phyloP scores from a whole-genome alignment of 768 basidiomycete species.

The Lactarius trivialis region DNA sequence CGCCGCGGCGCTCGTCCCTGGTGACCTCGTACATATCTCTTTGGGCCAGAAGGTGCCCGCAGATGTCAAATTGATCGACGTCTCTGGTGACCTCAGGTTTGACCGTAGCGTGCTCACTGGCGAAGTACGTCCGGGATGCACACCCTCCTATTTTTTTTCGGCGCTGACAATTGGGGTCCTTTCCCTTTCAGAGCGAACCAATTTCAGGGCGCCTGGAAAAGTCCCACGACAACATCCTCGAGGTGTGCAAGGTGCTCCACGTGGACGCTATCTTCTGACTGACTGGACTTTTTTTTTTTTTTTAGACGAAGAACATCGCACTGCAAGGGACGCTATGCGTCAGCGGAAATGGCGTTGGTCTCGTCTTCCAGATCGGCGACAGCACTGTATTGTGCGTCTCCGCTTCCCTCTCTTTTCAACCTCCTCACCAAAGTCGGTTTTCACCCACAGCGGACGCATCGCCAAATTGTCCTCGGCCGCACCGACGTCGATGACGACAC shows the following conservation, averaged over 20 bases:
- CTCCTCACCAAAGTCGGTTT: slow-evolving; percentile 5
- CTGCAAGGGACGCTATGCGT: slow-evolving; percentile 50
- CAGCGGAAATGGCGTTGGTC: slow-evolving; percentile 42
- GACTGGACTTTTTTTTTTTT: slow-evolving; percentile 26
- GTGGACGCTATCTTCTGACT: background rate
- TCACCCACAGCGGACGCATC: slow-evolving; percentile 31
- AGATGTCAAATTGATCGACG: slow-evolving; percentile 57
- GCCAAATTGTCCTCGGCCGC: slow-evolving; percentile 33
- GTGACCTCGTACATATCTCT: slow-evolving; percentile 56
- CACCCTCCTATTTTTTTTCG: slow-evolving; percentile 14
- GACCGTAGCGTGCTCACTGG: slow-evolving; percentile 64
- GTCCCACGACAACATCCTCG: slow-evolving; percentile 30
- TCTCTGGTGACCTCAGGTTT: slow-evolving; percentile 50
- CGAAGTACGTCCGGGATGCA: slow-evolving; percentile 35
- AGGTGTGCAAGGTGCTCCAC: slow-evolving; percentile 2
- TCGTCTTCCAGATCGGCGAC: slow-evolving; percentile 46
- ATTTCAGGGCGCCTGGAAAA: slow-evolving; percentile 24
- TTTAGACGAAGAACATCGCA: slow-evolving; percentile 51
- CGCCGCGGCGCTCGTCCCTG: slow-evolving; percentile 58
- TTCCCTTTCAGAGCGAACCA: slow-evolving; percentile 16
- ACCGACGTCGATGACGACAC: slow-evolving; percentile 36
- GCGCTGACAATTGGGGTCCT: slow-evolving; percentile 26
- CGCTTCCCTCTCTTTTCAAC: slow-evolving; percentile 23
- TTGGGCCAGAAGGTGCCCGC: slow-evolving; percentile 69
- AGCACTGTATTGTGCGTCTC: slow-evolving; percentile 41